Evolutionary conservation across 2,329 filamentous ascomycete species (phyloP).

Genomic region (Verticillium longisporum): DNA sequence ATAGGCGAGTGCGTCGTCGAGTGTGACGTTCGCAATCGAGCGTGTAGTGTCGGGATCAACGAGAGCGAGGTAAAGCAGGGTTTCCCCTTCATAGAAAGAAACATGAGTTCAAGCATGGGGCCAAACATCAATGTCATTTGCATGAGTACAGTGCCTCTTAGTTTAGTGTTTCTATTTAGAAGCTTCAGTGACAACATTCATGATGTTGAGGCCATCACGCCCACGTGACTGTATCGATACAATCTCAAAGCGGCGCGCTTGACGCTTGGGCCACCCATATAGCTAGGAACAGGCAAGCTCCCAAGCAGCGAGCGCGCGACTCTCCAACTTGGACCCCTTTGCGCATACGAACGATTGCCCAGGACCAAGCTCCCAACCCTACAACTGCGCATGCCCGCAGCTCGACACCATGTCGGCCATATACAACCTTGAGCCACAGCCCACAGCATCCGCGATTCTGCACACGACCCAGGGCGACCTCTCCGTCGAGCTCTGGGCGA

Average conservation of each 20-base stretch:
- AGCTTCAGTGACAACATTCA: too few species aligned
- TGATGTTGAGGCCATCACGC: too few species aligned
- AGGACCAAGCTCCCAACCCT: background rate
- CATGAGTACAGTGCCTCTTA: too few species aligned
- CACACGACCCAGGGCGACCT: slow-evolving; percentile 88
- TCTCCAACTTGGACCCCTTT: background rate
- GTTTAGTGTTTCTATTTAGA: too few species aligned
- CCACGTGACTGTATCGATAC: background rate
- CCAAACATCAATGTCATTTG: too few species aligned
- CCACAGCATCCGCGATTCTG: slow-evolving; percentile 84
- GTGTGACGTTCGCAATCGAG: too few species aligned
- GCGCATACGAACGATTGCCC: background rate
- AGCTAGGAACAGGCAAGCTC: background rate
- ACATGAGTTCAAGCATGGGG: too few species aligned
- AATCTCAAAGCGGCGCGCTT: background rate
- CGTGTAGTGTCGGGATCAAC: too few species aligned
- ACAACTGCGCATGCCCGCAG: background rate
- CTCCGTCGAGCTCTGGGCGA: slow-evolving; percentile 87
- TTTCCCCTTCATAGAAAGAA: too few species aligned
- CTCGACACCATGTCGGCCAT: slow-evolving; percentile 67
- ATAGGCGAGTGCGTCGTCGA: too few species aligned
- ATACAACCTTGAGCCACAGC: slow-evolving; percentile 92
- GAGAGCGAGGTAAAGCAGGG: too few species aligned
- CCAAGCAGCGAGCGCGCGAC: background rate
- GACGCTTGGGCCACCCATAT: background rate